Conservation (phyloP, 176 grass and related monocot genomes). For the Paspalum notatum region DNA sequence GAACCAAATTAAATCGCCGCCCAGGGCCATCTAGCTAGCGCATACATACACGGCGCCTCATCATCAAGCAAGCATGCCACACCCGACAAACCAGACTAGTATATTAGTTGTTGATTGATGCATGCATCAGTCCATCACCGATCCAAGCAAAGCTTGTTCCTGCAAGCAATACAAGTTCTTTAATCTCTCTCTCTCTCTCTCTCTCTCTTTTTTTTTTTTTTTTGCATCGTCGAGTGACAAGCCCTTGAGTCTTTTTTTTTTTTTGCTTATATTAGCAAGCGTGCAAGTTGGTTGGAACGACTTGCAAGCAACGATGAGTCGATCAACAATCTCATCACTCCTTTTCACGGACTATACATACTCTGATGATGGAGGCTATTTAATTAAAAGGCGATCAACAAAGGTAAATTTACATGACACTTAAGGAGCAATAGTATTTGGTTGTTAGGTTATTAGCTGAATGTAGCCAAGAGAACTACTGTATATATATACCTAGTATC, state of each 20-base stretch:
- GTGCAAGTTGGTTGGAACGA: slow-evolving; percentile 41
- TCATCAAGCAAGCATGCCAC: slow-evolving; percentile 9
- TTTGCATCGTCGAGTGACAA: slow-evolving; percentile 15
- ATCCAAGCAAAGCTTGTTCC: not conserved
- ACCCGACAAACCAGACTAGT: slow-evolving; percentile 33
- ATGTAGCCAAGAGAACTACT: too few species aligned
- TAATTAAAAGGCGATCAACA: not conserved
- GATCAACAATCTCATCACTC: slow-evolving; percentile 18
- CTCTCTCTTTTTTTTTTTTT: not conserved
- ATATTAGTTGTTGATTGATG: slow-evolving; percentile 21
- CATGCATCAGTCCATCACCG: slow-evolving; percentile 42
- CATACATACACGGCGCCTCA: not conserved
- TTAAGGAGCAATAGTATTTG: too few species aligned
- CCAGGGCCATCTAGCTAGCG: too few species aligned
- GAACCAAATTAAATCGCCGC: too few species aligned
- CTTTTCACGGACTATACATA: slow-evolving; percentile 24
- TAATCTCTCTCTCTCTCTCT: not conserved
- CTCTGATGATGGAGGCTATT: not conserved
- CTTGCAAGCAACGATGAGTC: slow-evolving; percentile 51
- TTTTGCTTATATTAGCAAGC: slow-evolving; percentile 25
- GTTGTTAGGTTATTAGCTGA: too few species aligned
- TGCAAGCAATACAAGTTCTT: too few species aligned
- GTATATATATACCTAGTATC: too few species aligned
- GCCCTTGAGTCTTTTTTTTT: not conserved
- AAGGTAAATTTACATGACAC: too few species aligned